Conservation (phyloP, 2,329 filamentous ascomycete genomes). For the Cytospora paraplurivora region DNA sequence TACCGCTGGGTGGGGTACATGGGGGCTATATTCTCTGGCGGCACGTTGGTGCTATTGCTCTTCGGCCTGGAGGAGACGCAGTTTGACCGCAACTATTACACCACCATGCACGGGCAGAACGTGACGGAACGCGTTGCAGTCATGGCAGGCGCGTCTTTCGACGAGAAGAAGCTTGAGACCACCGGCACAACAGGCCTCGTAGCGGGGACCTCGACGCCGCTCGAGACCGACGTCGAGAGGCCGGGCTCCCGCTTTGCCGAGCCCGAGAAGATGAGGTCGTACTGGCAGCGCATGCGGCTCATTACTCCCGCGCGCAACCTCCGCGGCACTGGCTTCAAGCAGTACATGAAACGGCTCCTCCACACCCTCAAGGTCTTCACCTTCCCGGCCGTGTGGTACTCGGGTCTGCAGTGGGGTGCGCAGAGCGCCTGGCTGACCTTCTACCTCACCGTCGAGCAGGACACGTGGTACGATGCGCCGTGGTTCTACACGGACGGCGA, state of each 20-base stretch:
- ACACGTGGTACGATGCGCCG: conserved; percentile 41
- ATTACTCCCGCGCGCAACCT: conserved; percentile 59
- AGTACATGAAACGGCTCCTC: conserved; percentile 55
- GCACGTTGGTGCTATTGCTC: conserved; percentile 42
- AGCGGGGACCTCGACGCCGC: conserved; percentile 17
- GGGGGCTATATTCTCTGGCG: conserved; percentile 35
- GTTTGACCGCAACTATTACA: conserved; percentile 47
- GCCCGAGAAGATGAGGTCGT: conserved; percentile 46
- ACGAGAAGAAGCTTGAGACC: conserved; percentile 27
- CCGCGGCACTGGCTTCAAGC: conserved; percentile 53
- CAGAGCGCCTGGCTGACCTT: conserved; percentile 64
- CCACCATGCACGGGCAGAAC: conserved; percentile 32
- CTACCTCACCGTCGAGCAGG: conserved; percentile 55
- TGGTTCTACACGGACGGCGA: conserved; percentile 38
- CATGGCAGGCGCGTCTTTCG: conserved; percentile 21
- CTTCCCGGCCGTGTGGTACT: conserved; percentile 47
- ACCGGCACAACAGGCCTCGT: neutral
- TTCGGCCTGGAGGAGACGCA: conserved; percentile 57
- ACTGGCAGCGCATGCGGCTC: conserved; percentile 56
- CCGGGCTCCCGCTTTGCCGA: conserved; percentile 28
- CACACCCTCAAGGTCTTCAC: conserved; percentile 49
- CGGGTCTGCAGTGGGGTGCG: conserved; percentile 40
- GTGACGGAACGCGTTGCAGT: conserved; percentile 32
- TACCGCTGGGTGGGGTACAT: conserved; percentile 49
- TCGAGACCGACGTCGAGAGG: conserved; percentile 25